Conservation (phyloP, 495 filamentous ascomycete species). For the Trichoderma erinaceum region DNA sequence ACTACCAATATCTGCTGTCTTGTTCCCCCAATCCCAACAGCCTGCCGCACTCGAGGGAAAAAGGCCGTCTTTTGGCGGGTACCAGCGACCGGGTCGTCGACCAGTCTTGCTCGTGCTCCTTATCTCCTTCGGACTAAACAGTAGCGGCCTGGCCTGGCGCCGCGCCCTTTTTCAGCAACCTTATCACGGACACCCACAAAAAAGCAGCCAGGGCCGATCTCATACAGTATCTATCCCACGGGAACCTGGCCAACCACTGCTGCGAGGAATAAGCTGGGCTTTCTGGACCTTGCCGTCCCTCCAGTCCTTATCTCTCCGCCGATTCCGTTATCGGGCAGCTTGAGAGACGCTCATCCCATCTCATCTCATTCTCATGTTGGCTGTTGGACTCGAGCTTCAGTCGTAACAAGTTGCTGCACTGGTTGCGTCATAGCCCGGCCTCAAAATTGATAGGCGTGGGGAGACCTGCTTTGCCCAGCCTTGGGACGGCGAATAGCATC, state of each 20-base stretch:
- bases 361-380: not conserved
- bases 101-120: conserved; percentile 6
- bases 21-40: conserved; percentile 2
- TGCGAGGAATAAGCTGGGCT: not conserved
- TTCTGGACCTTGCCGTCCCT: not conserved
- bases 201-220: conserved; percentile 13
- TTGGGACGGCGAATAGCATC: conserved; percentile 9
- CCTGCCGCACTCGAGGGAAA: not conserved
- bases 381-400: not conserved
- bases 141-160: conserved; percentile 6
- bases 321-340: conserved; percentile 8
- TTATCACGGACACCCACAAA: conserved; percentile 13
- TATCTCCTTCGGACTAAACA: conserved; percentile 8
- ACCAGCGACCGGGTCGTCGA: conserved; percentile 12
- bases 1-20: conserved; percentile 12
- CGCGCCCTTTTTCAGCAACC: conserved; percentile 13
- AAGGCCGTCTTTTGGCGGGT: not conserved
- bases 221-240: not conserved
- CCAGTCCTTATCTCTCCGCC: conserved; percentile 9
- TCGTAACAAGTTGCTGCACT: not conserved
- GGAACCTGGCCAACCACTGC: not conserved
- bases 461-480: not conserved
- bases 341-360: not conserved
- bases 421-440: conserved; percentile 7
- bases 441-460: not conserved